These are phyloP conservation scores for Willaertia magna DNA, from an alignment of 208 protist genomes.

Conservation along the genomic window DNA sequence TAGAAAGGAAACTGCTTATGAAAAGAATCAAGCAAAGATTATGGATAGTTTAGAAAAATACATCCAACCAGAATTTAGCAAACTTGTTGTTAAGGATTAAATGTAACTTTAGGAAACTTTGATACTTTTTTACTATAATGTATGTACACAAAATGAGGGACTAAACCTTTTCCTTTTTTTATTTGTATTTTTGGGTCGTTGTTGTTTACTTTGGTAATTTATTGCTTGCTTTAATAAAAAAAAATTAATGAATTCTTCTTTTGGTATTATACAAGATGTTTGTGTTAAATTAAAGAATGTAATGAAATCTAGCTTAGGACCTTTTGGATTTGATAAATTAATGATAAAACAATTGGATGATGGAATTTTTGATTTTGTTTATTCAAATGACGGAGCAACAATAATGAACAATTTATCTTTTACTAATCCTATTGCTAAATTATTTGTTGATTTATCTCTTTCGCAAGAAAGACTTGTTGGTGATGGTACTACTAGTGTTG, in stretches of 20 bases:
- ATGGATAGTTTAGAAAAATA: background rate
- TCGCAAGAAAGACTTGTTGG: conserved; percentile 94
- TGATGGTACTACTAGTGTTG: conserved; percentile 99
- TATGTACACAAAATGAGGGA: too few species aligned
- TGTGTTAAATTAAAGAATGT: background rate
- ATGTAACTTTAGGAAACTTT: background rate
- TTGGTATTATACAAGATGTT: background rate
- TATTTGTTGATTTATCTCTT: conserved; percentile 96
- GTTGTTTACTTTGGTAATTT: too few species aligned
- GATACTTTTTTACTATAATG: too few species aligned
- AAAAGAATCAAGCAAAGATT: background rate
- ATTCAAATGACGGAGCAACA: conserved; percentile 98
- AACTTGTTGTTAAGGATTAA: background rate
- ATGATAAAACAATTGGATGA: background rate
- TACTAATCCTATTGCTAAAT: background rate
- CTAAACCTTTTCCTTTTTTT: too few species aligned
- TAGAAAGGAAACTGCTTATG: background rate
- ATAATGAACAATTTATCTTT: conserved; percentile 97
- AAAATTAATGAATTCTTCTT: too few species aligned
- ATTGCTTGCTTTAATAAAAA: too few species aligned
- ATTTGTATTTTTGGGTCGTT: too few species aligned
- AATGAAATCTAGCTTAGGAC: background rate
- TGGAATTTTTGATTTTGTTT: background rate
- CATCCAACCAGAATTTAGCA: background rate
- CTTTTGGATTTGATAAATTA: background rate